Percentiles rank a stretch among this genome's conserved stretches.
phyloP scores from a whole-genome alignment of 306 rosid species.

The Rosa lucieae region DNA sequence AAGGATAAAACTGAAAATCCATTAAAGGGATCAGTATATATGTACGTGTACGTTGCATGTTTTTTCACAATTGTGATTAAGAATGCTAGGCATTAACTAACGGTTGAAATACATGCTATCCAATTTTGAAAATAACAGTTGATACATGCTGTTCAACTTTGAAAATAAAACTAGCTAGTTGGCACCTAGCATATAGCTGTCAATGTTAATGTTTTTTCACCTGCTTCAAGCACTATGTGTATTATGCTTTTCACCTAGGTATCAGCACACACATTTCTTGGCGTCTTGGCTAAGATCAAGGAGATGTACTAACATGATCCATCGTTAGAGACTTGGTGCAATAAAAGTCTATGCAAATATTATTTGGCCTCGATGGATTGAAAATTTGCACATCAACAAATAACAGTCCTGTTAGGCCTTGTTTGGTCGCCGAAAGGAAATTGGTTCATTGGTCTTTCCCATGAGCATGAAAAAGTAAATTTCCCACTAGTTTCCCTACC shows the following conservation, averaged over 20 bases:
- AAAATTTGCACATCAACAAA: neutral
- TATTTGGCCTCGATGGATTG: neutral
- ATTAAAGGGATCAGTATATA: neutral
- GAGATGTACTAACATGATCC: neutral
- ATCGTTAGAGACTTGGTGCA: neutral
- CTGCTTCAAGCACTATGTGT: neutral
- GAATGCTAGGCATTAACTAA: neutral
- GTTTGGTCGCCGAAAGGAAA: too few species aligned
- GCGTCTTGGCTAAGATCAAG: neutral
- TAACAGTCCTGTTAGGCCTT: neutral
- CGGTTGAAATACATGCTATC: neutral
- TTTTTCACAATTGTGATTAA: neutral
- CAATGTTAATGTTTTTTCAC: neutral
- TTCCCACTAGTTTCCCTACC: too few species aligned
- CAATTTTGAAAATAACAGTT: neutral
- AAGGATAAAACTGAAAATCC: neutral
- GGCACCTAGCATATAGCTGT: neutral
- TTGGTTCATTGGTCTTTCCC: too few species aligned
- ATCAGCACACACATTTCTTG: neutral
- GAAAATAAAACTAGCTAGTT: neutral
- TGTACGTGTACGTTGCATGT: neutral
- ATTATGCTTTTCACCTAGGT: neutral
- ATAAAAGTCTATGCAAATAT: neutral
- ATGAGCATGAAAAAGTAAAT: too few species aligned
- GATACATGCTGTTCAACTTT: too few species aligned